phyloP scores from a whole-genome alignment of 441 rosid genomes.

The Macaranga tanarius region DNA sequence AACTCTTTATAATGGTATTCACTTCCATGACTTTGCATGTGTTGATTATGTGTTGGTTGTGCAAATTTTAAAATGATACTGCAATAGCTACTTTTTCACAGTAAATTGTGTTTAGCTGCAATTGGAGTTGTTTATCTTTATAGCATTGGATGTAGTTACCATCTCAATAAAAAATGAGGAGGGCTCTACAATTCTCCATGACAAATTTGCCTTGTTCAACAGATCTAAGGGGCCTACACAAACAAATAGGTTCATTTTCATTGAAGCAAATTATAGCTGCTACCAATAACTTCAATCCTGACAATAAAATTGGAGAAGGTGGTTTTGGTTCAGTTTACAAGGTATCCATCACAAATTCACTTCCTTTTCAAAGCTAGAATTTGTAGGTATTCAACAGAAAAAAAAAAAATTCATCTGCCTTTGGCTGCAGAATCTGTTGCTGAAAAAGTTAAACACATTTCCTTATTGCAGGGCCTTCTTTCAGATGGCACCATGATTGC shows the following conservation, averaged over 20 bases:
- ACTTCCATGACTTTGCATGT: neutral
- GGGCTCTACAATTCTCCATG: neutral
- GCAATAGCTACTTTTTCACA: neutral
- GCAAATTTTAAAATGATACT: neutral
- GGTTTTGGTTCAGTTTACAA: conserved; percentile 55
- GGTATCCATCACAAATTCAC: conserved; percentile 21
- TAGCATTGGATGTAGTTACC: too few species aligned
- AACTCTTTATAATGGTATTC: neutral
- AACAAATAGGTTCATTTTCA: conserved; percentile 37
- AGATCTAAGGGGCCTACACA: conserved; percentile 35
- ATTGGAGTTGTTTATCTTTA: neutral
- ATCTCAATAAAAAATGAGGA: too few species aligned
- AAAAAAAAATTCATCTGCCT: too few species aligned
- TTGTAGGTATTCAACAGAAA: neutral
- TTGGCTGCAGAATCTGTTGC: too few species aligned
- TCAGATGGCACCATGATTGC: conserved; percentile 49
- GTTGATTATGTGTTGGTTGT: neutral
- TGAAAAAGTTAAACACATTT: neutral
- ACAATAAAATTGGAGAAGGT: conserved; percentile 53
- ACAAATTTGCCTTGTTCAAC: neutral
- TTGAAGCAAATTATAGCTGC: conserved; percentile 45
- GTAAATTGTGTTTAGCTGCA: neutral
- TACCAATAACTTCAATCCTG: conserved; percentile 37
- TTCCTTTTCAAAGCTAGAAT: neutral
- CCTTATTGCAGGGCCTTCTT: conserved; percentile 35